Evolutionary conservation across 768 basidiomycete genomes (phyloP).

Genomic region (Stropharia rugosoannulata): DNA sequence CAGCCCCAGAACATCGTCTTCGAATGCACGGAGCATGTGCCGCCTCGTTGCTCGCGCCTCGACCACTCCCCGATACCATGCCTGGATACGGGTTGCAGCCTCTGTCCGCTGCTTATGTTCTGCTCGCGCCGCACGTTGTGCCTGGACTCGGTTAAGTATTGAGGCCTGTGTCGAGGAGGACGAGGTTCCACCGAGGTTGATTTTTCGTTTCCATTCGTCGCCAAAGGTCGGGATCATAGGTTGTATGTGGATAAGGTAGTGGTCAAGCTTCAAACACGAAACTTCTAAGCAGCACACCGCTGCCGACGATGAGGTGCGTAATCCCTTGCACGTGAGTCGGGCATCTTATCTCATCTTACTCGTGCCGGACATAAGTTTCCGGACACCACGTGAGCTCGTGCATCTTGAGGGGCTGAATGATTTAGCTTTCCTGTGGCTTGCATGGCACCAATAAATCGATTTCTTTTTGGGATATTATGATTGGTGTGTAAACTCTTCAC

Average conservation of each 20-base stretch:
- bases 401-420: too few relatives aligned
- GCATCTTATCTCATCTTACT: too few relatives aligned
- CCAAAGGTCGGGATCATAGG: constrained; percentile 12
- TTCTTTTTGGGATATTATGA: too few relatives aligned
- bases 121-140: constrained; percentile 53
- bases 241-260: background rate
- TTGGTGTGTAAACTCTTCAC: too few relatives aligned
- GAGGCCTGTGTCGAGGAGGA: constrained; percentile 44
- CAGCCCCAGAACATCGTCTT: constrained; percentile 49
- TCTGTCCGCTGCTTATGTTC: constrained; percentile 56
- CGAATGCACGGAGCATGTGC: constrained; percentile 50
- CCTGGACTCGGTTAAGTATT: constrained; percentile 49
- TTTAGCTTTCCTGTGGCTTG: too few relatives aligned
- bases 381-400: too few relatives aligned
- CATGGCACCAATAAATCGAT: too few relatives aligned
- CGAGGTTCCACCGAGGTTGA: constrained; percentile 75
- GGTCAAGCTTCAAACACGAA: background rate
- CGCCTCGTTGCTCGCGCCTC: constrained; percentile 40
- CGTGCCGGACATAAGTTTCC: too few relatives aligned
- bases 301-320: too few relatives aligned
- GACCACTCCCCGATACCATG: constrained; percentile 61
- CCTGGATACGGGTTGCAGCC: constrained; percentile 60
- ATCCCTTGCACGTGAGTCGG: too few relatives aligned
- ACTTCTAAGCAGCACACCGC: too few relatives aligned
- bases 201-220: constrained; percentile 53